These are phyloP conservation scores for Fusarium staphyleae DNA, from an alignment of 2,329 filamentous ascomycete species.

Conservation along the genomic window DNA sequence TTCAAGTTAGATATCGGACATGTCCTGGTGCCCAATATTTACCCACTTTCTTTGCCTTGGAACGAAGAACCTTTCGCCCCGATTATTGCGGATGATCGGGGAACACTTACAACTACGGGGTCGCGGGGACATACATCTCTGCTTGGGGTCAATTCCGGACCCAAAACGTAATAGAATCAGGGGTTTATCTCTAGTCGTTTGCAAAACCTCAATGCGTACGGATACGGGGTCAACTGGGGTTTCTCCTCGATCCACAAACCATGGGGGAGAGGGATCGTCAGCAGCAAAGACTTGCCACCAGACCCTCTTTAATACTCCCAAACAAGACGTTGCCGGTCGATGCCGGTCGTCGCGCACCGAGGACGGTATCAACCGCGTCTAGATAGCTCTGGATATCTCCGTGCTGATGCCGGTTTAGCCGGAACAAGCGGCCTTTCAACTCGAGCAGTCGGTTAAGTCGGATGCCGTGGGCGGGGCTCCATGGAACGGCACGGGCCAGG, in stretches of 20 bases:
- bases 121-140: conserved; percentile 20
- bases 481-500: conserved; percentile 24
- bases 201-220: conserved; percentile 13
- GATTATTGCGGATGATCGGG: conserved; percentile 1
- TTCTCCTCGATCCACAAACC: neutral
- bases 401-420: conserved; percentile 19
- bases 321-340: conserved; percentile 25
- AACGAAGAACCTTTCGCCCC: too few relatives aligned
- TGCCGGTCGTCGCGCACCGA: conserved; percentile 17
- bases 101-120: conserved; percentile 11
- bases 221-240: conserved; percentile 14
- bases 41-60: too few relatives aligned
- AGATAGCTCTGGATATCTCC: neutral
- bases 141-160: conserved; percentile 7
- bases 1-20: too few relatives aligned
- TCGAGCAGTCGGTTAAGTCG: conserved; percentile 36
- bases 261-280: neutral
- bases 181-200: conserved; percentile 8
- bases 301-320: conserved; percentile 18
- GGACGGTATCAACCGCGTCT: neutral
- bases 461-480: conserved; percentile 16
- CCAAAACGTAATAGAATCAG: conserved; percentile 28
- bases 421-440: conserved; percentile 7
- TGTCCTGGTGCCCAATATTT: too few relatives aligned
- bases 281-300: conserved; percentile 11